Evolutionary conservation across 129 eudicot species (phyloP), one percentile per base, ranked within the genome.

Genomic region (Flaveria trinervia): DNA sequence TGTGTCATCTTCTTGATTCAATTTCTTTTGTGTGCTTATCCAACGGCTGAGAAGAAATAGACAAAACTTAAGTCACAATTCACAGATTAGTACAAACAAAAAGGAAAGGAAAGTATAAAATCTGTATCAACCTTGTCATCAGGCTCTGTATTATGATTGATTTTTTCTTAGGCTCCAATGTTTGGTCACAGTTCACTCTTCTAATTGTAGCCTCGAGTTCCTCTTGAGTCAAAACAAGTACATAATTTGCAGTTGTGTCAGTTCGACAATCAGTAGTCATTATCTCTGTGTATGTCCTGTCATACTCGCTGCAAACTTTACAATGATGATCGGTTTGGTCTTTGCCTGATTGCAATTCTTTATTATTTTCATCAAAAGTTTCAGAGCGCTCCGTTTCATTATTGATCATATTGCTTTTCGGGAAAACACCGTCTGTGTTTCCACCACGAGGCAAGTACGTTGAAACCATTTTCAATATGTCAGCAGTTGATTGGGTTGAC

Each of bases 191-290:
- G 23, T 88, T 77, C 50, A 91, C 87, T 79, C 87, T 86, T 89
- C 92, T 83, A 64, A 91, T 87, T 22, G 92, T 77, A 64, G 89
- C 91, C 85, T 87, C 93, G 77, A 94, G 79, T 74, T 91, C 92
- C 67, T 87, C 87, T 85, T 90, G 96, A 81, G 70, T 87, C 85
- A 87, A 20, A 14, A 67, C 77, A 55, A 83, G 80, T 65, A 67
- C 69, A 49, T 65, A 43, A 18, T 77, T 64, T 70, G 39, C 74
- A 60, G 51, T 43, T 79, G 83, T 68, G 44, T 80, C 84, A 22
- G 69, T 79, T 79, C 54, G 85, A 71, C 80, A 77, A 57, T 75
- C 48, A 23, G 23, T 66, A 9, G 74, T 77, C 49, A 51, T 44
- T 39, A 25, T 72, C 45, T 72, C 79, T 6, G 54, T 87, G 72